Evolutionary conservation across 2,329 filamentous ascomycete species (phyloP), one percentile per base, ranked within the genome.

Genomic region (Bipolaris oryzae): DNA sequence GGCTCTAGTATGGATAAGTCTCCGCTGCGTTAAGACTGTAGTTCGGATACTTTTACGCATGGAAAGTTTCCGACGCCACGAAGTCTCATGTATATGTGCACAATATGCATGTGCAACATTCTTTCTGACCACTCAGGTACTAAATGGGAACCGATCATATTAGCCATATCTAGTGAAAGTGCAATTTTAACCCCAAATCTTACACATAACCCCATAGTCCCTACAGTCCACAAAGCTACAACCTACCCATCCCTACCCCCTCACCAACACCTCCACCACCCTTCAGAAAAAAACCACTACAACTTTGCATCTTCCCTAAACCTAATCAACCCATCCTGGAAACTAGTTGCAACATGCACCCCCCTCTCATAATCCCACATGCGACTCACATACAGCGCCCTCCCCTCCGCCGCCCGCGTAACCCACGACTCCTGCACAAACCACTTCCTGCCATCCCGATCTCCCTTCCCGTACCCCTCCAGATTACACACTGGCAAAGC

Each of bases 261-360:
- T 25, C 23, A 7, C 38, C 18, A 21, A 5, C 1, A 5, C 5
- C 10, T 21, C 21, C 15, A 4, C 38, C 13, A n/a, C 15, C 20
- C 15, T 23, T 0, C 2, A 18, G 7, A 6, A 7, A 18, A 18
- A 45, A 31, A 6, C 5, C n/a, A 2, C n/a, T 33, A 33, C 10
- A 45, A 15, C 10, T 9, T 33, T 4, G 13, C 28, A 13, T 4
- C 16, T 13, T 33, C n/a, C 5, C 31, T 45, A 35, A 75, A 69
- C 31, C 69, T 59, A 10, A 74, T 55, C 43, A 74, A 18, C 2
- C 72, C 73, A 60, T 75, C 73, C 34, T 76, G 73, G 16, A 71
- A 68, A 11, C 67, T 74, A 18, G 62, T 74, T 9, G 73, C 73
- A 48, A 75, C 58, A 55, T 75, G 73, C 23, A 64, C 56, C 7